phyloP scores from a whole-genome alignment of 768 basidiomycete species.

The Phlebiopsis flavidoalba region DNA sequence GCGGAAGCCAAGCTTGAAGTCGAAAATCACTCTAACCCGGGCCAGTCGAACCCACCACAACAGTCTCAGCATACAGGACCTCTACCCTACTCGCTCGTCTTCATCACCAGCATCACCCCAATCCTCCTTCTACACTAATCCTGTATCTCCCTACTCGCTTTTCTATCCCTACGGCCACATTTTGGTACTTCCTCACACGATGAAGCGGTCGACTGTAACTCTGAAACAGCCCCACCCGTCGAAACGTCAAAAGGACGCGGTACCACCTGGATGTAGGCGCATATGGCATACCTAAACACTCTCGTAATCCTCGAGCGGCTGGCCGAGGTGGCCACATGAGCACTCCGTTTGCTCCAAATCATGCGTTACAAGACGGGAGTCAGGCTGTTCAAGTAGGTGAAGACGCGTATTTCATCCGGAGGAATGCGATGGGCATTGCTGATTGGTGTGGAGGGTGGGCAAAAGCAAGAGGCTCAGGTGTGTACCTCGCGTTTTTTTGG shows the following conservation, averaged over 20 bases:
- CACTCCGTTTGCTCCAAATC: not conserved
- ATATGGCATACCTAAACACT: constrained; percentile 76
- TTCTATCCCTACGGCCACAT: constrained; percentile 35
- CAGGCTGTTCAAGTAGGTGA: constrained; percentile 79
- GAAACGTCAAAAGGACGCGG: constrained; percentile 28
- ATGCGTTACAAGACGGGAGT: not conserved
- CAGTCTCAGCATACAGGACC: constrained; percentile 28
- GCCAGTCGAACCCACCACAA: constrained; percentile 29
- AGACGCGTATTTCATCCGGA: constrained; percentile 81
- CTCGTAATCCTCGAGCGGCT: constrained; percentile 16
- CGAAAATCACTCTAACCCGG: constrained; percentile 27
- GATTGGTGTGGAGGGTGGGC: constrained; percentile 98
- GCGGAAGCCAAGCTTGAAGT: constrained; percentile 43
- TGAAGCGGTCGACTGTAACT: constrained; percentile 11
- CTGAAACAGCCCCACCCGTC: constrained; percentile 16
- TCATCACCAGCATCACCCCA: constrained; percentile 38
- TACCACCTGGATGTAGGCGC: constrained; percentile 72
- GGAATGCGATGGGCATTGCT: constrained; percentile 89
- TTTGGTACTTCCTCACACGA: constrained; percentile 22
- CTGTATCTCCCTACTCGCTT: constrained; percentile 29
- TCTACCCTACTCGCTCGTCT: constrained; percentile 37
- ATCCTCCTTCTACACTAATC: constrained; percentile 23
- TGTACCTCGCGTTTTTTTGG: constrained; percentile 1
- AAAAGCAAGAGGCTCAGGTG: constrained; percentile 42
- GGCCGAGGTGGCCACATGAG: constrained; percentile 18